These are phyloP conservation scores for Hydnomerulius pinastri DNA, from an alignment of 768 basidiomycete genomes.

Conservation along the genomic window DNA sequence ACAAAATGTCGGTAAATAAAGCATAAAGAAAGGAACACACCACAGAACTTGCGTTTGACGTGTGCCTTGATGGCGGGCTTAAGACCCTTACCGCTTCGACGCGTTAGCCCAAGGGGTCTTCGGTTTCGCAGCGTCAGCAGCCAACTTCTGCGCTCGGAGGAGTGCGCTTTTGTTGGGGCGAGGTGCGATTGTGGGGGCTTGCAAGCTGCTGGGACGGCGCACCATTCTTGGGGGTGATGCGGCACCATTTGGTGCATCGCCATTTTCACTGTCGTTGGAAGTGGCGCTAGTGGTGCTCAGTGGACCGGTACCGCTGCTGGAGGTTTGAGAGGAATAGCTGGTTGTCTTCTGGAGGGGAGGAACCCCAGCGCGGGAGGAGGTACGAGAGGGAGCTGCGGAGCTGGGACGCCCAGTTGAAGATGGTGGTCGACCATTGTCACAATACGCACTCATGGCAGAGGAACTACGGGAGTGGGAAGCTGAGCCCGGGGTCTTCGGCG, in stretches of 20 bases:
- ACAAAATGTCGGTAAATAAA: slow-evolving; percentile 18
- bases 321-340: slow-evolving; percentile 27
- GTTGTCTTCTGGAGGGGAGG: slow-evolving; percentile 17
- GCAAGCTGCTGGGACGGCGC: slow-evolving; percentile 59
- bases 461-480: slow-evolving; percentile 42
- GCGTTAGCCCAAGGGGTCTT: slow-evolving; percentile 36
- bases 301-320: slow-evolving; percentile 27
- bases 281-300: slow-evolving; percentile 28
- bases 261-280: slow-evolving; percentile 24
- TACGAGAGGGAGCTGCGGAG: slow-evolving; percentile 40
- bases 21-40: slow-evolving; percentile 14
- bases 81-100: slow-evolving; percentile 21
- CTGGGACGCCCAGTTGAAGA: slow-evolving; percentile 15
- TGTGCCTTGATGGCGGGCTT: neutral
- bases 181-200: slow-evolving; percentile 63
- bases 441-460: slow-evolving; percentile 38
- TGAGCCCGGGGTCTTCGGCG: slow-evolving; percentile 42
- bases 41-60: neutral
- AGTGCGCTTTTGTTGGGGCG: slow-evolving; percentile 75
- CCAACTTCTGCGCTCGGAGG: slow-evolving; percentile 69
- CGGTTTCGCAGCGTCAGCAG: slow-evolving; percentile 29
- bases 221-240: slow-evolving; percentile 28
- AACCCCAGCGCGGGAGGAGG: slow-evolving; percentile 30
- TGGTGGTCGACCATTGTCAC: slow-evolving; percentile 12
- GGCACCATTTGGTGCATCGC: slow-evolving; percentile 11